phyloP scores from a whole-genome alignment of 176 grass and related monocot genomes.

The Tillandsia fasciculata region DNA sequence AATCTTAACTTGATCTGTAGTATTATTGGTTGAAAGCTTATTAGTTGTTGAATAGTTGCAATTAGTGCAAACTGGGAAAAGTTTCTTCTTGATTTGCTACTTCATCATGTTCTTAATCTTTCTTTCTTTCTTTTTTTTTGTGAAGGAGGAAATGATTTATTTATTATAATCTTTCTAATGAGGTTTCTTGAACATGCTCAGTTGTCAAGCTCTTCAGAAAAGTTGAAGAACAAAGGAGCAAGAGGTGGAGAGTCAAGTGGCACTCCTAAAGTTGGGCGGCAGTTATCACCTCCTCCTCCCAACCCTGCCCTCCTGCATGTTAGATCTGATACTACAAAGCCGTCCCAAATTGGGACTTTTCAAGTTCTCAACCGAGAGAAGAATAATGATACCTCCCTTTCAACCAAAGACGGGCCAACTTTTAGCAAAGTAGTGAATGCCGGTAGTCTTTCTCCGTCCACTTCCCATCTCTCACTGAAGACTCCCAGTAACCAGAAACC shows the following conservation, averaged over 20 bases:
- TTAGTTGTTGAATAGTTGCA: not conserved
- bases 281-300: slow-evolving; percentile 16
- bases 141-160: not conserved
- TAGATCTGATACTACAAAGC: slow-evolving; percentile 28
- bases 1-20: not conserved
- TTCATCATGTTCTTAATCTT: not conserved
- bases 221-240: slow-evolving; percentile 27
- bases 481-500: slow-evolving; percentile 17
- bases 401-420: slow-evolving; percentile 15
- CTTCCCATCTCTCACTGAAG: slow-evolving; percentile 14
- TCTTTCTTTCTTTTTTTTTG: not conserved
- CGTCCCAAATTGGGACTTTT: slow-evolving; percentile 29
- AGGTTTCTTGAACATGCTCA: slow-evolving; percentile 8
- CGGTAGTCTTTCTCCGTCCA: slow-evolving; percentile 5
- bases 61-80: not conserved
- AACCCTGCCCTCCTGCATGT: slow-evolving; percentile 17
- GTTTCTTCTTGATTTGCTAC: not conserved
- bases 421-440: slow-evolving; percentile 5
- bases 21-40: not conserved
- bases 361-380: slow-evolving; percentile 44
- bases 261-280: slow-evolving; percentile 15
- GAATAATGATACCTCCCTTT: slow-evolving; percentile 15
- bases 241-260: slow-evolving; percentile 12
- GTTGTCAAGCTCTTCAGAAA: slow-evolving; percentile 30
- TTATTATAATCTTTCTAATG: slow-evolving; percentile 2